Base-by-base conservation (phyloP, 2,329 filamentous ascomycete genomes). In the Lachnellula arida region DNA sequence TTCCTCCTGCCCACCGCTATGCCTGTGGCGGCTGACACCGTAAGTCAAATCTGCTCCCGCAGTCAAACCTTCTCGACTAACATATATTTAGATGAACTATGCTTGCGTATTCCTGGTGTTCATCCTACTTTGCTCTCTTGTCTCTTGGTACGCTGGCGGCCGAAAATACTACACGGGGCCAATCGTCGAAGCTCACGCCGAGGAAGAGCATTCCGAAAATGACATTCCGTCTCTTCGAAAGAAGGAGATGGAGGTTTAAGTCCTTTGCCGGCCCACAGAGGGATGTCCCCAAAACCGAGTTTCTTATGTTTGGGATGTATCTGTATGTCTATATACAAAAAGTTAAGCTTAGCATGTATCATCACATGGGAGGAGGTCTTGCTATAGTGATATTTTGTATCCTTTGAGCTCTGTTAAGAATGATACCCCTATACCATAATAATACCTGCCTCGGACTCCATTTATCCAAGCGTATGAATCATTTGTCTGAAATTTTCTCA, bases 1-100 rank as follows among this genome's bases (percentile, higher is more conserved):
- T 81, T 82, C 70, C 65, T 81, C 60, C 71, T 81, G 59, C 79
- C 79, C 1, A 80, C 77, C 0, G 68, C 68, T 11, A 67, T 70
- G 56, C 79, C 79, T 0, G 77, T 79, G 23, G 71, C 69, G 1
- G 68, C 76, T 9, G 69, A 73, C 28, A 80, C 72, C 55, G 74
- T 77, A 64, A 68, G 72, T 66, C 40, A 5, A 25, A 25, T 25
- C 25, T 40, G 15, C 37, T 14, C 32, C 19, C 34, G 22, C 35
- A 55, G 46, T 8, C 49, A 34, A 23, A 44, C 14, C 6, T 50
- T 46, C 7, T 9, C 22, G 6, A 35, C 54, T 59, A 52, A 58
- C 23, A 53, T 23, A 11, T 44, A 19, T 23, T 14, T 34, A 76
- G 73, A 81, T 81, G 79, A 81, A 81, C 69, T 81, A 81, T 63